A percentile compares a stretch with the other conserved stretches of the same genome.
Conservation (phyloP, 441 rosid species). For the Adansonia gregorii region DNA sequence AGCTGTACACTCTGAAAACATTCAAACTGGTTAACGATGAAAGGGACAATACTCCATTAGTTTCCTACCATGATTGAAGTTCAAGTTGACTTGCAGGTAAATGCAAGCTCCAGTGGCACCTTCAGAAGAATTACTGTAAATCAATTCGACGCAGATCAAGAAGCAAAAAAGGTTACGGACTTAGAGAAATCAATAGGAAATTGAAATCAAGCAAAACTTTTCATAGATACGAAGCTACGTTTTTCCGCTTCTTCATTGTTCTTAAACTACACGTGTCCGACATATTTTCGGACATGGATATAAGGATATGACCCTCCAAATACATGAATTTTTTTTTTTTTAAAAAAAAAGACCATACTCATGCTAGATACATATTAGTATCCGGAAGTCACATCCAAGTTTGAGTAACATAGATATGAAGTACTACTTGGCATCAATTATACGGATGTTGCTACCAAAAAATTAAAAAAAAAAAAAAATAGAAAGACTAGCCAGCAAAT, state of each 20-base stretch:
- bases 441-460: background rate
- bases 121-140: slow-evolving; percentile 28
- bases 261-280: too few species aligned
- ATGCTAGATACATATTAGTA: too few species aligned
- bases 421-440: background rate
- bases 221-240: background rate
- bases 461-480: background rate
- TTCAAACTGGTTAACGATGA: background rate
- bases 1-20: background rate
- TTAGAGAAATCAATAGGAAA: background rate
- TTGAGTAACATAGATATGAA: background rate
- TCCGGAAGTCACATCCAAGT: too few species aligned
- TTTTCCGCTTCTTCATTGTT: too few species aligned
- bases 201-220: background rate
- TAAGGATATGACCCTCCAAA: too few species aligned
- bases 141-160: slow-evolving; percentile 18
- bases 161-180: background rate
- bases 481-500: background rate
- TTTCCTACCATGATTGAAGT: background rate
- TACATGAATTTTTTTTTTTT: too few species aligned
- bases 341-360: too few species aligned
- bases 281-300: too few species aligned
- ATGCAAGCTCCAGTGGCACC: slow-evolving; percentile 22
- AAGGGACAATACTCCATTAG: background rate
- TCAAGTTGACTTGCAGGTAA: slow-evolving; percentile 27